Percentiles rank a stretch among this genome's conserved stretches.
These are phyloP conservation scores for Rhizoctonia solani DNA, from an alignment of 1,284 basidiomycete genomes.

Conservation along the genomic window DNA sequence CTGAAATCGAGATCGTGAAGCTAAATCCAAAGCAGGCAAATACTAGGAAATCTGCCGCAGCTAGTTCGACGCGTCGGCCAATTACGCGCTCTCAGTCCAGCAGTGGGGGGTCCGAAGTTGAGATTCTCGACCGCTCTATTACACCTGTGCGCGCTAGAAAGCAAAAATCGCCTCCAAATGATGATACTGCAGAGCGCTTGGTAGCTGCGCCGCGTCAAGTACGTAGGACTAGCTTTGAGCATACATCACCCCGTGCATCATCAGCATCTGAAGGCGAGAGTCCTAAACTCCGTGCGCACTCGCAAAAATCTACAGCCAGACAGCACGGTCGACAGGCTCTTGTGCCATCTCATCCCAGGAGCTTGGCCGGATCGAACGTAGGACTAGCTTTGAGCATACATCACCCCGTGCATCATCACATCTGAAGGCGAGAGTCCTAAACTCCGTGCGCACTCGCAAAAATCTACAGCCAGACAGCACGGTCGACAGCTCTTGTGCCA, in stretches of 20 bases:
- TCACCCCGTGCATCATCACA: conserved; percentile 9
- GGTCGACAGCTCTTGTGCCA: neutral
- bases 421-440: conserved; percentile 12
- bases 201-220: neutral
- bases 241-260: conserved; percentile 2
- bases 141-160: neutral
- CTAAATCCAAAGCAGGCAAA: neutral
- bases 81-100: conserved; percentile 18
- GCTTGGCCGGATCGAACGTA: neutral
- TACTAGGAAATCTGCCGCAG: neutral
- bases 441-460: neutral
- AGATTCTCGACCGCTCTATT: conserved; percentile 5
- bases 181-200: neutral
- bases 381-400: neutral
- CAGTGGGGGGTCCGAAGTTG: conserved; percentile 13
- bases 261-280: conserved; percentile 17
- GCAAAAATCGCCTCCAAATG: neutral
- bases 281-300: neutral
- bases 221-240: neutral
- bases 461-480: neutral
- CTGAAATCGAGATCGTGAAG: neutral
- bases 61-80: neutral
- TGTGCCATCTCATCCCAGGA: neutral
- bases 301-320: neutral
- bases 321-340: neutral